Percentiles rank a stretch among this genome's conserved stretches.
phyloP scores from a whole-genome alignment of 208 protist genomes.

The Wallacemonas sp. region DNA sequence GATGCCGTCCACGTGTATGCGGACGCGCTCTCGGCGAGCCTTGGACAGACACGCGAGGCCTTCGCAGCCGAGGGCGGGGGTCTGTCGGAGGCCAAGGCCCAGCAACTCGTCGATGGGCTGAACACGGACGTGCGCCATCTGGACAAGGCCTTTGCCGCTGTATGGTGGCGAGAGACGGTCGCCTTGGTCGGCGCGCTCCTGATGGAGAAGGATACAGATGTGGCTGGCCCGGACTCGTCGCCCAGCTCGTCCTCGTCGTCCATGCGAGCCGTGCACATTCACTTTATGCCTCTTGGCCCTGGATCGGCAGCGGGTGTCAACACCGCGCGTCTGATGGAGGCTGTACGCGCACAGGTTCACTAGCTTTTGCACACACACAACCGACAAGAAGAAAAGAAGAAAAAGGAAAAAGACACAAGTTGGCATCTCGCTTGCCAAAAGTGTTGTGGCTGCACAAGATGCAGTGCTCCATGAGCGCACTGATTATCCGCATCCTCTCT shows the following conservation, averaged over 20 bases:
- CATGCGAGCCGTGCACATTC: neutral
- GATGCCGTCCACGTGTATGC: constrained; percentile 18
- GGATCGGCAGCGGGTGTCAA: neutral
- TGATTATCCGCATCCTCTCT: too few relatives aligned
- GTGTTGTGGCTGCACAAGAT: too few relatives aligned
- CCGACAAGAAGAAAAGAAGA: neutral
- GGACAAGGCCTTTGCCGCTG: neutral
- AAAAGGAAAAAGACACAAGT: neutral
- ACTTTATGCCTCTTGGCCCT: constrained; percentile 10
- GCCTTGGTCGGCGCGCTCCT: neutral
- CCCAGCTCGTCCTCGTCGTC: neutral
- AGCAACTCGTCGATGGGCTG: neutral
- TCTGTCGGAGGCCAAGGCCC: neutral
- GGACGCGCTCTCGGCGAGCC: neutral
- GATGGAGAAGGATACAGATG: neutral
- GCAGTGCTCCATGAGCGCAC: too few relatives aligned
- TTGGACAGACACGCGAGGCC: neutral
- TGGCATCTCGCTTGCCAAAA: neutral
- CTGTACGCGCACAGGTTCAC: too few relatives aligned
- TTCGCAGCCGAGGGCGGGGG: neutral
- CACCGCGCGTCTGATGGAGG: neutral
- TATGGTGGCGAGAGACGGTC: constrained; percentile 3
- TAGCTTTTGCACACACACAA: neutral
- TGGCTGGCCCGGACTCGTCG: neutral
- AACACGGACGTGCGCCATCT: neutral